These are phyloP conservation scores for Hyparrhenia diplandra DNA, from an alignment of 176 grass and related monocot species.

Conservation along the genomic window DNA sequence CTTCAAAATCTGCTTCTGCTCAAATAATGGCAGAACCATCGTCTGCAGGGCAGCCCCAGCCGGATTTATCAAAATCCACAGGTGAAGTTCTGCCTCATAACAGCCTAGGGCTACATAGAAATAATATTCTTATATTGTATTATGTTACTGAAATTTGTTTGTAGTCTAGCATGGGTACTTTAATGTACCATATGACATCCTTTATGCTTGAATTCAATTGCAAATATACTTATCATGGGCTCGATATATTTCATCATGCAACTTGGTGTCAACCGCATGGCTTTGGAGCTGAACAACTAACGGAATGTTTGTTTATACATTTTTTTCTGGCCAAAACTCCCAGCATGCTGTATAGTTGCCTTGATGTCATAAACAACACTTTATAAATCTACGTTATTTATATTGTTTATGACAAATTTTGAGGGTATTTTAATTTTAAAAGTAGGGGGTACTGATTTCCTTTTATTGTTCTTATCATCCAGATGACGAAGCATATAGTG, in stretches of 20 bases:
- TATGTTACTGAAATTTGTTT: not conserved
- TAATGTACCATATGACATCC: not conserved
- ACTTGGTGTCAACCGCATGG: not conserved
- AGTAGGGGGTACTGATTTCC: constrained; percentile 4
- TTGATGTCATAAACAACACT: not conserved
- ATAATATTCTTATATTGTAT: not conserved
- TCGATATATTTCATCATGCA: not conserved
- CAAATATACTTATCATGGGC: not conserved
- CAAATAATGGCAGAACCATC: constrained; percentile 24
- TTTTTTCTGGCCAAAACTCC: not conserved
- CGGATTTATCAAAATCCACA: constrained; percentile 21
- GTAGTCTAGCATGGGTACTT: not conserved
- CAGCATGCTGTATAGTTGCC: not conserved
- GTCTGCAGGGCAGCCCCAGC: not conserved
- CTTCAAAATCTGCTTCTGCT: constrained; percentile 24
- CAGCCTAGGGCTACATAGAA: constrained; percentile 16
- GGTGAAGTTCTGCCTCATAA: constrained; percentile 22
- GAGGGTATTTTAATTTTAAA: not conserved
- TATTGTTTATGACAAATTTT: not conserved
- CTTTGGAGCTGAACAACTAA: not conserved
- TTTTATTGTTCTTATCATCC: not conserved
- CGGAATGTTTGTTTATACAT: not conserved
- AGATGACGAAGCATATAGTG: constrained; percentile 25
- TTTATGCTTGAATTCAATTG: constrained; percentile 25
- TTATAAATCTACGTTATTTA: not conserved